Evolutionary conservation across 257 asterid genomes (phyloP).

Genomic region (Nicotiana otophora): DNA sequence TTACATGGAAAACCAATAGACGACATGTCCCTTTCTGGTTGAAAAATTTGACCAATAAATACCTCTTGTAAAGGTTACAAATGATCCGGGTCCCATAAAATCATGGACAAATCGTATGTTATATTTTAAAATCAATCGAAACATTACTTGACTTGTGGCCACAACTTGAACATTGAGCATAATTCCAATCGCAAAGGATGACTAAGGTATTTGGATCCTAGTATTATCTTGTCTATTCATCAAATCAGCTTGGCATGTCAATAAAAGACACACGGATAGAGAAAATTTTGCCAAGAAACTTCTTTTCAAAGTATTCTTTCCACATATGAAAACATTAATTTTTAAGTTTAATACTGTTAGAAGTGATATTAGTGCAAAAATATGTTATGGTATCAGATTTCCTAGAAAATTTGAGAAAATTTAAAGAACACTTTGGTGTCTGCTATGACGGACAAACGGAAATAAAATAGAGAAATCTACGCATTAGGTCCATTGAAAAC

Average conservation of each 20-base stretch:
- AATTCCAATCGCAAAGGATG: neutral
- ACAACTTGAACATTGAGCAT: neutral
- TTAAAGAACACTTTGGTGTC: no score
- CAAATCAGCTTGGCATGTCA: neutral
- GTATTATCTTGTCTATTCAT: no score
- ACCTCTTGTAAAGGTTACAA: no score
- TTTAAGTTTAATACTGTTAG: neutral
- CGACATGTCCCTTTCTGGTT: no score
- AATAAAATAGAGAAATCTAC: no score
- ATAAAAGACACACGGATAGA: neutral
- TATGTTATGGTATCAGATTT: neutral
- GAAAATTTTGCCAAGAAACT: neutral
- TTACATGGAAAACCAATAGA: no score
- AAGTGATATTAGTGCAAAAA: no score
- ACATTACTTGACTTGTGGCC: neutral
- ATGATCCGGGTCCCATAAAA: no score
- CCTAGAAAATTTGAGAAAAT: neutral
- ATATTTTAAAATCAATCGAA: neutral
- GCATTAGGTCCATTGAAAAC: no score
- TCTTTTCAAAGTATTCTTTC: neutral
- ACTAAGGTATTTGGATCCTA: neutral
- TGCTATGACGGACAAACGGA: no score
- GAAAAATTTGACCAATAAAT: no score
- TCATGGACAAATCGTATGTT: no score
- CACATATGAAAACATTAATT: neutral